These are phyloP conservation scores for Viridothelium virens DNA, from an alignment of 495 filamentous ascomycete species.

Conservation along the genomic window DNA sequence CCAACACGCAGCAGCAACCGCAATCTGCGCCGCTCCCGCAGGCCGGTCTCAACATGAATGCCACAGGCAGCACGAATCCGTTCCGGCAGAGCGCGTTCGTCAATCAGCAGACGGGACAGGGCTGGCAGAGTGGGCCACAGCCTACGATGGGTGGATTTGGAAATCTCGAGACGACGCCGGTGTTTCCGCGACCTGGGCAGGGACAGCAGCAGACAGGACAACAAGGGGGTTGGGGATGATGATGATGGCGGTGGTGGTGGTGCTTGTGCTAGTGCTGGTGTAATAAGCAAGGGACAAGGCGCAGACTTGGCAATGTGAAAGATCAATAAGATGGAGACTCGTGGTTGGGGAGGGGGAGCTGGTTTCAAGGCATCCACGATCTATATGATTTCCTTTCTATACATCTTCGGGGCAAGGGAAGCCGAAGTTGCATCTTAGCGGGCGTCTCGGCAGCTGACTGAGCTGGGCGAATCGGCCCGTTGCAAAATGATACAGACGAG, in stretches of 20 bases:
- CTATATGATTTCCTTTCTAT: neutral
- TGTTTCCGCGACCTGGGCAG: slow-evolving; percentile 75
- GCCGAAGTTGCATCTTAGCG: slow-evolving; percentile 2
- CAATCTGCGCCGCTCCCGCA: slow-evolving; percentile 37
- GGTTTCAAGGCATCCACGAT: too few relatives aligned
- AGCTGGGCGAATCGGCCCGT: neutral
- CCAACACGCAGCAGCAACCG: slow-evolving; percentile 9
- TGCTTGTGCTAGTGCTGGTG: too few relatives aligned
- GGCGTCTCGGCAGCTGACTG: neutral
- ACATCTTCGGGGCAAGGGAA: neutral
- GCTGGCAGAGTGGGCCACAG: slow-evolving; percentile 72
- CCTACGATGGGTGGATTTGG: slow-evolving; percentile 83
- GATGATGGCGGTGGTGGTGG: neutral
- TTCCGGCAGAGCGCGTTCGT: slow-evolving; percentile 85
- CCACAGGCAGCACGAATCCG: slow-evolving; percentile 87
- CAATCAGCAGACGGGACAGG: slow-evolving; percentile 75
- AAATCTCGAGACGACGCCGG: slow-evolving; percentile 66
- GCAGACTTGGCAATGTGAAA: neutral
- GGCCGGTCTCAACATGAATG: slow-evolving; percentile 47
- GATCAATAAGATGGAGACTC: neutral
- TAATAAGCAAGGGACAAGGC: too few relatives aligned
- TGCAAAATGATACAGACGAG: neutral
- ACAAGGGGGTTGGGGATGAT: slow-evolving; percentile 2
- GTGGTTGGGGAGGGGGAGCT: too few relatives aligned
- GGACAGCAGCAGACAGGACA: slow-evolving; percentile 9